Percentiles rank a stretch among this genome's conserved stretches.
These are phyloP conservation scores for Soucietia sequanensis DNA, from an alignment of 805 yeast species.

Conservation along the genomic window DNA sequence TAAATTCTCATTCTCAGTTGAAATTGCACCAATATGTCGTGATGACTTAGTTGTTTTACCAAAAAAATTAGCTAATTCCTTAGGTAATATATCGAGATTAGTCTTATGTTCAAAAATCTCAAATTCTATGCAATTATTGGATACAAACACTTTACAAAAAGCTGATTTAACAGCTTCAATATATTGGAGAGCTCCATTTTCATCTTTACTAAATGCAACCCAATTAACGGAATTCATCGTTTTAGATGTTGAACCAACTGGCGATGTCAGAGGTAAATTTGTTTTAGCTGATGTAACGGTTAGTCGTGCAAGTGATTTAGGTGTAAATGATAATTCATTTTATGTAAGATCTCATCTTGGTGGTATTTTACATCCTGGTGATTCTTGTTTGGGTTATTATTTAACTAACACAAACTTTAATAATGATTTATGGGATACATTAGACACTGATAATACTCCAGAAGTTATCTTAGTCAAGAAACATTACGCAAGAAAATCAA, in stretches of 20 bases:
- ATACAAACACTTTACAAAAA: constrained; percentile 75
- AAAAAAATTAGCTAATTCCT: constrained; percentile 73
- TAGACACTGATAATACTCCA: constrained; percentile 62
- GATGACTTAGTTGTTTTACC: constrained; percentile 95
- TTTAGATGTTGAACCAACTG: constrained; percentile 91
- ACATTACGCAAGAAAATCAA: constrained; percentile 74
- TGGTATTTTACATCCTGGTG: constrained; percentile 94
- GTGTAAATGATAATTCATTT: constrained; percentile 77
- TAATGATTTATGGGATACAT: constrained; percentile 76
- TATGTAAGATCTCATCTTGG: constrained; percentile 92
- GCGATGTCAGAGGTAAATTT: constrained; percentile 69
- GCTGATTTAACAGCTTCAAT: constrained; percentile 70
- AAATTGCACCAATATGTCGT: constrained; percentile 93
- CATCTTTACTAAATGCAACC: constrained; percentile 69
- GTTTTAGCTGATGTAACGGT: constrained; percentile 89
- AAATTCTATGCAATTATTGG: constrained; percentile 81
- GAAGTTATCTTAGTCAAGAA: constrained; percentile 91
- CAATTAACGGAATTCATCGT: constrained; percentile 85
- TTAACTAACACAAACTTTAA: constrained; percentile 84
- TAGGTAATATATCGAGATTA: constrained; percentile 80
- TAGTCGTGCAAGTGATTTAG: constrained; percentile 87
- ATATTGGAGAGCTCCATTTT: constrained; percentile 83
- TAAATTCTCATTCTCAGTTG: constrained; percentile 90
- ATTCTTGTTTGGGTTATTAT: constrained; percentile 89
- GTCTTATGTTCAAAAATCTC: constrained; percentile 84